phyloP scores from a whole-genome alignment of 2,329 filamentous ascomycete species.

The Calonectria hongkongensis region DNA sequence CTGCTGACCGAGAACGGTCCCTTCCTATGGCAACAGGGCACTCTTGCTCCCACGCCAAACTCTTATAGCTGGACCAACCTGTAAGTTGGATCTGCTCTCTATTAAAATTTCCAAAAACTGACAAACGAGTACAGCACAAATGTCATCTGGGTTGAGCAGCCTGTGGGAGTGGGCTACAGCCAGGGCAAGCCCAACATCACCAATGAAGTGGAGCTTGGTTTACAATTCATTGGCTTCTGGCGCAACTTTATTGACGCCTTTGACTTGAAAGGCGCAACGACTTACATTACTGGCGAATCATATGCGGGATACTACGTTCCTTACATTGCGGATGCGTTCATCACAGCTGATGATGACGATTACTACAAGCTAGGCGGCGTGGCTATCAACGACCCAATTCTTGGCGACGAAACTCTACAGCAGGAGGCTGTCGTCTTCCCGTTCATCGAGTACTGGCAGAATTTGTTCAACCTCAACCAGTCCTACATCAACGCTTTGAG shows the following conservation, averaged over 20 bases:
- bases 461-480: slow-evolving; percentile 79
- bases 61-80: slow-evolving; percentile 84
- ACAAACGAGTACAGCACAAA: slow-evolving; percentile 70
- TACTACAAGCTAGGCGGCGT: slow-evolving; percentile 82
- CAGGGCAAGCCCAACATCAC: slow-evolving; percentile 78
- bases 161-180: slow-evolving; percentile 80
- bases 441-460: slow-evolving; percentile 77
- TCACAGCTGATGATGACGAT: slow-evolving; percentile 77
- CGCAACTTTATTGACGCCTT: slow-evolving; percentile 86
- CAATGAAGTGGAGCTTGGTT: slow-evolving; percentile 79
- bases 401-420: slow-evolving; percentile 70
- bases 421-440: slow-evolving; percentile 70
- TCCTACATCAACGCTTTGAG: slow-evolving; percentile 72
- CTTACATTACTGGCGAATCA: slow-evolving; percentile 83
- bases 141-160: slow-evolving; percentile 85
- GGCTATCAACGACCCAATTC: slow-evolving; percentile 83
- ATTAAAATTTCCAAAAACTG: fast-evolving
- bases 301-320: slow-evolving; percentile 82
- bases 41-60: slow-evolving; percentile 78
- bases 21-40: slow-evolving; percentile 82
- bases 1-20: slow-evolving; percentile 86
- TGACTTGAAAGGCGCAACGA: slow-evolving; percentile 78
- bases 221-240: slow-evolving; percentile 86
- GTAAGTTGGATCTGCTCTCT: slow-evolving; percentile 23
- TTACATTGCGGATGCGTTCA: slow-evolving; percentile 83